Conservation (phyloP, 352 stramenopile species). For the Aphanomyces cochlioides region DNA sequence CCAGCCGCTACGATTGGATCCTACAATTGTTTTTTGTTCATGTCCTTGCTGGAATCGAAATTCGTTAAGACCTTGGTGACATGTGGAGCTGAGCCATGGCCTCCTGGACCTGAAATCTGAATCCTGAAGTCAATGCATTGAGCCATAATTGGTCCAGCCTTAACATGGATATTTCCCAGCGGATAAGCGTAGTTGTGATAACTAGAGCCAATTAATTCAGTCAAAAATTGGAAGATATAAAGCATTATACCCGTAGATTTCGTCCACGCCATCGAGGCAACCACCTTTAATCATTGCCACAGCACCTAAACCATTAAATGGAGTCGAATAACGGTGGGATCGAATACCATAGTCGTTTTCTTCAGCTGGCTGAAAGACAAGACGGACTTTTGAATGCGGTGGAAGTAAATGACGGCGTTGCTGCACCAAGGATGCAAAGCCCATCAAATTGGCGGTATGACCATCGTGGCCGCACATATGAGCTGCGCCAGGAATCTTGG, state of each 20-base stretch:
- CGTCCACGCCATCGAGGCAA: conserved; percentile 73
- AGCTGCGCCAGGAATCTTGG: conserved; percentile 51
- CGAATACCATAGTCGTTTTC: conserved; percentile 50
- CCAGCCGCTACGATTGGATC: not conserved
- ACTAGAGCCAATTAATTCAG: not conserved
- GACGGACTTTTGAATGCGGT: conserved; percentile 73
- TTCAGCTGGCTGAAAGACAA: conserved; percentile 96
- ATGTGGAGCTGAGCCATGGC: conserved; percentile 91
- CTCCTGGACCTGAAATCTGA: conserved; percentile 87
- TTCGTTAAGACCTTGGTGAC: conserved; percentile 54
- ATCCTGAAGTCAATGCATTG: conserved; percentile 91
- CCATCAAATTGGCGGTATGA: conserved; percentile 92
- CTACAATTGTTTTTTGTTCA: no score
- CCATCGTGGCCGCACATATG: conserved; percentile 96
- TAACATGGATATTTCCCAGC: conserved; percentile 83
- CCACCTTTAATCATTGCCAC: conserved; percentile 92
- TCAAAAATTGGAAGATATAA: not conserved
- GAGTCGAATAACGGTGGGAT: not conserved
- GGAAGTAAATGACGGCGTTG: conserved; percentile 68
- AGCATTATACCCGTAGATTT: conserved; percentile 74
- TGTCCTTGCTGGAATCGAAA: not conserved
- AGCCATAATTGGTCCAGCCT: conserved; percentile 89
- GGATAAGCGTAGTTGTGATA: conserved; percentile 88
- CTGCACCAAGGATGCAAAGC: conserved; percentile 76
- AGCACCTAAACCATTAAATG: conserved; percentile 32